A percentile compares a stretch with the other conserved stretches of the same genome.
Evolutionary conservation across 78 protist genomes (phyloP).

Genomic region (slime mould (Dictyostelium discoideum)): DNA sequence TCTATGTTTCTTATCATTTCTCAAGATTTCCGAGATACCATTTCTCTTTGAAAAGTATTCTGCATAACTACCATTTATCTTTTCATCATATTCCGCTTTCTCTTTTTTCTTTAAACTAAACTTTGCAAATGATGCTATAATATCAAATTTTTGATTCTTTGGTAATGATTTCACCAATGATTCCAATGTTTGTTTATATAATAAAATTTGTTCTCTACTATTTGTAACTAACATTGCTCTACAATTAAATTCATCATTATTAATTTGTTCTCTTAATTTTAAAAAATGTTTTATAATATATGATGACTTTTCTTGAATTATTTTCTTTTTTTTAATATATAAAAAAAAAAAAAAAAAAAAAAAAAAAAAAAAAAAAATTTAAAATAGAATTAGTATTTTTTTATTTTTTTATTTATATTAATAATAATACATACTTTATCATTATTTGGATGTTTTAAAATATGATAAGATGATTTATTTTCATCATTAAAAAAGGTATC

Average conservation of each 20-base stretch:
- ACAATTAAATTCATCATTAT: slow-evolving; percentile 29
- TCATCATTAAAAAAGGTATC: not conserved
- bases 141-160: slow-evolving; percentile 47
- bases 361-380: too few species aligned
- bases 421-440: slow-evolving; percentile 27
- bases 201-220: slow-evolving; percentile 39
- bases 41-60: slow-evolving; percentile 30
- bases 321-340: slow-evolving; percentile 5
- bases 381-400: not conserved
- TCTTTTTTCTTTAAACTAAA: slow-evolving; percentile 18
- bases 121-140: slow-evolving; percentile 69
- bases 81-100: slow-evolving; percentile 28
- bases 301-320: slow-evolving; percentile 59
- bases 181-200: slow-evolving; percentile 34
- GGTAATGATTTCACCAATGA: slow-evolving; percentile 26
- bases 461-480: slow-evolving; percentile 55
- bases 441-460: slow-evolving; percentile 18
- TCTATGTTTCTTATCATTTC: slow-evolving; percentile 13
- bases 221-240: slow-evolving; percentile 68
- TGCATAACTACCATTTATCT: slow-evolving; percentile 59
- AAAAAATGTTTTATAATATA: slow-evolving; percentile 69
- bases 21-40: slow-evolving; percentile 57
- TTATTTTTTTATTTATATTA: not conserved
- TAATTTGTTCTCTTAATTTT: slow-evolving; percentile 28
- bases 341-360: too few species aligned